Base-by-base conservation (phyloP, 2,329 filamentous ascomycete genomes). In the Tolypocladium inflatum region DNA sequence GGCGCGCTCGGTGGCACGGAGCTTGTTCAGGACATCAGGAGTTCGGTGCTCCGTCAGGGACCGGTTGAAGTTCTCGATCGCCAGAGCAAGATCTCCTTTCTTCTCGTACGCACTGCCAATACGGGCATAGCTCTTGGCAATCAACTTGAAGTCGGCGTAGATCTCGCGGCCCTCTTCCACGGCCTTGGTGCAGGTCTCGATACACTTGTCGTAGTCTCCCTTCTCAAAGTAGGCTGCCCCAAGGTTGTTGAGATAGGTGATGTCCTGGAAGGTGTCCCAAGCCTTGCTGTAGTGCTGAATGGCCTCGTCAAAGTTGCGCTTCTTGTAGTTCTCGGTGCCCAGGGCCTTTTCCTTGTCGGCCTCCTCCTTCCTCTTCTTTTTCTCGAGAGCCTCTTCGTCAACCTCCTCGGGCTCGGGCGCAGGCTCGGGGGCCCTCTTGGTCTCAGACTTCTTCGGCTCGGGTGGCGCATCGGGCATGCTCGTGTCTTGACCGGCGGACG, bases 261-360 rank as follows among this genome's bases (percentile, higher is more conserved):
- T 96, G 68, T 99, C 94, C 80, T 97, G 94, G 83, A 90, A 81
- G 43, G 89, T 75, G 60, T 96, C 92, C 94, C 94, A 99, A 0
- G 94, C 94, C 73, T 96, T 95, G 71, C 74, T 83, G 80, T 99
- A 99, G 78, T 99, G 91, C 70, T 87, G 85, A 67, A 99, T 97
- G 55, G 94, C 94, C 69, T 89, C 86, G 67, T 97, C 94, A 65
- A 99, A 97, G 71, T 97, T 87, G 65, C 91, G 88, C 84, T 97
- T 97, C 87, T 99, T 99, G 82, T 99, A 99, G 73, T 88, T 87
- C 66, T 94, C 91, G 17, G 93, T 99, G 59, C 94, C 94, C 58
- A 95, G 80, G 37, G 87, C 89, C 84, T 99, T 99, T 76, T 97
- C 89, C 72, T 91, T 90, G 67, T 99, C 94, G 51, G 92, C 94